Percentiles rank a stretch among this genome's conserved stretches.
These are phyloP conservation scores for Ajuga chamaepitys DNA, from an alignment of 257 asterid species.

Conservation along the genomic window DNA sequence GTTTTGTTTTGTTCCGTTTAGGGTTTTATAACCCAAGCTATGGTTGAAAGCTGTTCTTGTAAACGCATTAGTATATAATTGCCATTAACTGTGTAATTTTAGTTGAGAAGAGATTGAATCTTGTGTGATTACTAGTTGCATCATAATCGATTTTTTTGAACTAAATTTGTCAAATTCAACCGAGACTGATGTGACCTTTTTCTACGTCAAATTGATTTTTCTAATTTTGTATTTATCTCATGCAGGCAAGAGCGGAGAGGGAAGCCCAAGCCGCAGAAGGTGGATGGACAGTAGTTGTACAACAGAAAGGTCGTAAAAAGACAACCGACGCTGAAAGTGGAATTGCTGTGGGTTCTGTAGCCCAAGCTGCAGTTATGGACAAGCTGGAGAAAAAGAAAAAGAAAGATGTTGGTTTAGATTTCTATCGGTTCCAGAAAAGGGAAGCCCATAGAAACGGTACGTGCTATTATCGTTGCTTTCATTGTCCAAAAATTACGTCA, in stretches of 20 bases:
- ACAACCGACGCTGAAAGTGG: slow-evolving; percentile 83
- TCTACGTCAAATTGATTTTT: background rate
- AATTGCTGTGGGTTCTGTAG: slow-evolving; percentile 77
- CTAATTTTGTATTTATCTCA: background rate
- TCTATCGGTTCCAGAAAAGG: slow-evolving; percentile 81
- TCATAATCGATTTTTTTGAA: background rate
- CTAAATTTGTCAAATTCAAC: background rate
- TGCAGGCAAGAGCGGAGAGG: slow-evolving; percentile 70
- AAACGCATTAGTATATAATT: background rate
- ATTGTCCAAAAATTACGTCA: background rate
- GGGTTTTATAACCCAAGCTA: too few relatives aligned
- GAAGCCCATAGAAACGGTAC: slow-evolving; percentile 84
- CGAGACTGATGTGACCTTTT: too few relatives aligned
- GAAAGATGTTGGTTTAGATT: slow-evolving; percentile 58
- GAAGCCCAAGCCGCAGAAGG: slow-evolving; percentile 83
- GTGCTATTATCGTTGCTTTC: background rate
- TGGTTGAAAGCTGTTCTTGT: background rate
- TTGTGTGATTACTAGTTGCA: background rate
- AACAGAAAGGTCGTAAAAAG: slow-evolving; percentile 92
- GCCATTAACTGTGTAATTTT: background rate
- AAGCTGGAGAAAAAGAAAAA: slow-evolving; percentile 65
- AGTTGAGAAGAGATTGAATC: background rate
- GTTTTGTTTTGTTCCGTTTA: too few relatives aligned
- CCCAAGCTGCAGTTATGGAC: slow-evolving; percentile 76
- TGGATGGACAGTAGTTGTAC: slow-evolving; percentile 95